A percentile compares a stretch with the other conserved stretches of the same genome.
phyloP scores from a whole-genome alignment of 805 yeast species.

The Pichia scutulata region DNA sequence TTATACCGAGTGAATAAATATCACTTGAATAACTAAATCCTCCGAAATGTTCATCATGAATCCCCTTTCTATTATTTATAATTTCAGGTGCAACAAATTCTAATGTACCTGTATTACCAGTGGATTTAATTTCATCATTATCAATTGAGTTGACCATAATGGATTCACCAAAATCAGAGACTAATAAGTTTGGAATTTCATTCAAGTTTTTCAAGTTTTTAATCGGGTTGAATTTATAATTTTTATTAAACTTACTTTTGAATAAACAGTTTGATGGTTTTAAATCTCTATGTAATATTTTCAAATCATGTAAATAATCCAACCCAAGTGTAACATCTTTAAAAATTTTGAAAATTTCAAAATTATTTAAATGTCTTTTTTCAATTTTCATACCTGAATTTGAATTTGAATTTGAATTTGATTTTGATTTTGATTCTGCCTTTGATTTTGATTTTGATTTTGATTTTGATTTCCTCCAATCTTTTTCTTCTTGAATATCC shows the following conservation, averaged over 20 bases:
- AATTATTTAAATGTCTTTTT: conserved; percentile 34
- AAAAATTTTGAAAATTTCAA: conserved; percentile 63
- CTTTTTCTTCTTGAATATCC: conserved; percentile 32
- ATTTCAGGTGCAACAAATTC: conserved; percentile 88
- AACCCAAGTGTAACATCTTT: conserved; percentile 66
- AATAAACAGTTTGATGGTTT: conserved; percentile 85
- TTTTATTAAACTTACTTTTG: conserved; percentile 27
- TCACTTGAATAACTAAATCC: conserved; percentile 71
- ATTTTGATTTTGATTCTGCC: conserved; percentile 10
- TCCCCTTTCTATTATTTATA: conserved; percentile 28
- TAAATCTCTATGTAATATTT: conserved; percentile 80
- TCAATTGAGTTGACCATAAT: conserved; percentile 53
- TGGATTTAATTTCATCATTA: conserved; percentile 40
- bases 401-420: conserved; percentile 9
- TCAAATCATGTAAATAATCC: conserved; percentile 59
- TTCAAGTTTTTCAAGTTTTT: conserved; percentile 17
- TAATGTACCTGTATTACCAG: conserved; percentile 83
- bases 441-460: not conserved
- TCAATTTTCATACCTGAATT: not conserved
- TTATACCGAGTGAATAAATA: conserved; percentile 77
- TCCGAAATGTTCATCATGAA: conserved; percentile 27
- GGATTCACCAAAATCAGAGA: conserved; percentile 88
- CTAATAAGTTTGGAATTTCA: conserved; percentile 59
- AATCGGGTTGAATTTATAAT: conserved; percentile 18
- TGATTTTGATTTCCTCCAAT: conserved; percentile 20